phyloP scores from a whole-genome alignment of 106 monocot genomes.

The Dendrobium chrysotoxum region DNA sequence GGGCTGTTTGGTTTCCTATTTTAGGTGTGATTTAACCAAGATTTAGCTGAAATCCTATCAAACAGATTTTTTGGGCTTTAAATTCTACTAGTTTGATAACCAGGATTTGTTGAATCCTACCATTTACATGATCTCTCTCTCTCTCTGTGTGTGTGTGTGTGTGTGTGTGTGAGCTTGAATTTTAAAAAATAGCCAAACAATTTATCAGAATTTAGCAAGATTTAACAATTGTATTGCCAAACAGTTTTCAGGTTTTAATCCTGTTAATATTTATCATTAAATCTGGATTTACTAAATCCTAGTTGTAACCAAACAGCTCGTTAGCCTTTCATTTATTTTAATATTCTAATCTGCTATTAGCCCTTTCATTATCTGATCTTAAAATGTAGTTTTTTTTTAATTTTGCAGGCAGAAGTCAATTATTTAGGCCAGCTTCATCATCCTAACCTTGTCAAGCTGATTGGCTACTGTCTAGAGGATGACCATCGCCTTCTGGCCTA shows the following conservation, averaged over 20 bases:
- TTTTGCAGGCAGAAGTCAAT: conserved; percentile 73
- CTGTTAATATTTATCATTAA: too few relatives aligned
- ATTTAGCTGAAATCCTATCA: too few relatives aligned
- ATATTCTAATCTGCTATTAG: neutral
- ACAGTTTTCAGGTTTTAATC: neutral
- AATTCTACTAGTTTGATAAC: too few relatives aligned
- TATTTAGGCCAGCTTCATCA: conserved; percentile 75
- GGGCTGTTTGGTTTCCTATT: neutral
- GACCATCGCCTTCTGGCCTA: conserved; percentile 86
- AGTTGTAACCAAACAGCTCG: neutral
- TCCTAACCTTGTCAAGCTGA: conserved; percentile 79
- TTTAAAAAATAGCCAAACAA: too few relatives aligned
- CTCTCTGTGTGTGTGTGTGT: too few relatives aligned
- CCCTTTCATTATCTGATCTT: neutral
- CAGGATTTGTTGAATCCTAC: too few relatives aligned
- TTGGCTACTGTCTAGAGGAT: conserved; percentile 86
- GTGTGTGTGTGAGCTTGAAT: too few relatives aligned
- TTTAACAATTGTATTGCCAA: neutral
- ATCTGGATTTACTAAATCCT: neutral
- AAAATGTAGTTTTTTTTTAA: neutral
- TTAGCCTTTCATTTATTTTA: neutral
- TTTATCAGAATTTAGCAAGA: too few relatives aligned
- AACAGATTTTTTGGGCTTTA: too few relatives aligned
- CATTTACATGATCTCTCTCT: too few relatives aligned
- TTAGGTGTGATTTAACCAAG: neutral